Conservation (phyloP, 345 rosid species). For the Bruguiera sexangula region DNA sequence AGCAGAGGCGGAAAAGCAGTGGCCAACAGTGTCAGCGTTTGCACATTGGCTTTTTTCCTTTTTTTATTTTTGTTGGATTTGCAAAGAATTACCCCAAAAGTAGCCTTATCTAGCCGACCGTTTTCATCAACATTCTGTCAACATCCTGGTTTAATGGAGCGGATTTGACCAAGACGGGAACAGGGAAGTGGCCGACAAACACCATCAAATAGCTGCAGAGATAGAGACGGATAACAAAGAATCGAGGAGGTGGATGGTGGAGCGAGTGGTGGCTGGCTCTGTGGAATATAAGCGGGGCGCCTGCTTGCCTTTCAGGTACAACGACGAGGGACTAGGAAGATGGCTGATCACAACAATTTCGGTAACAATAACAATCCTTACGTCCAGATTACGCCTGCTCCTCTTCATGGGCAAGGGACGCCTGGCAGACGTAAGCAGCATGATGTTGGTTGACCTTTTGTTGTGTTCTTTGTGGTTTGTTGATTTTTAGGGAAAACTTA, state of each 20-base stretch:
- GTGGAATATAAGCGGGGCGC: not conserved
- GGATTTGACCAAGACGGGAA: not conserved
- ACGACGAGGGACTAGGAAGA: not conserved
- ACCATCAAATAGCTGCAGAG: not conserved
- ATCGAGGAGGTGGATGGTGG: not conserved
- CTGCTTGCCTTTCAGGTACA: too few species aligned
- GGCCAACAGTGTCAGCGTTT: not conserved
- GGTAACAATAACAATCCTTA: slow-evolving; percentile 38
- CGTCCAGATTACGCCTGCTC: slow-evolving; percentile 30
- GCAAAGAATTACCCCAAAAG: not conserved
- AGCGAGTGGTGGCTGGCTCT: not conserved
- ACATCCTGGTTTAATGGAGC: not conserved
- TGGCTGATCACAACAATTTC: slow-evolving; percentile 13
- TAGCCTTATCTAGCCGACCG: not conserved
- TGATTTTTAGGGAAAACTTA: not conserved
- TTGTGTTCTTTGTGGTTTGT: not conserved
- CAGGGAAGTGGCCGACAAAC: not conserved
- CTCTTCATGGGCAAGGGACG: slow-evolving; percentile 18
- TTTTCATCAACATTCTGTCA: not conserved
- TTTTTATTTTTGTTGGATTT: not conserved
- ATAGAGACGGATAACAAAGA: not conserved
- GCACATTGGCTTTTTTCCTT: slow-evolving; percentile 4
- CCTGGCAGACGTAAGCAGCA: slow-evolving; percentile 35
- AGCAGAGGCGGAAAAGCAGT: not conserved
- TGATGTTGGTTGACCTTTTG: not conserved